Conservation (phyloP, 176 grass and related monocot species). For the Zea luxurians region DNA sequence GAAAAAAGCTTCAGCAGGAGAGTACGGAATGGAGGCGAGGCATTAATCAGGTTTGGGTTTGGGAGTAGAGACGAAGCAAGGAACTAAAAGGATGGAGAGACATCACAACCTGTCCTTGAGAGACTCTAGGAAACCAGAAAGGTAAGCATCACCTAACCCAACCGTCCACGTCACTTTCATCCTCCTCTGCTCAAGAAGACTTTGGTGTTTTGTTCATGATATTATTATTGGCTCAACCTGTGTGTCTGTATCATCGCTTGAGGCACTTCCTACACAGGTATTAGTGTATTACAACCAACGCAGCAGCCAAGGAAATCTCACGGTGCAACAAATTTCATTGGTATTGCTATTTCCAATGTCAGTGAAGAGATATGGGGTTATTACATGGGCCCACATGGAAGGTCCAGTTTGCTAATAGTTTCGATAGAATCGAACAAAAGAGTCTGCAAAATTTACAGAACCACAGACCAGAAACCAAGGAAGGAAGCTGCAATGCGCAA, state of each 20-base stretch:
- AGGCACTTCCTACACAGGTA: constrained; percentile 4
- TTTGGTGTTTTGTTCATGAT: constrained; percentile 12
- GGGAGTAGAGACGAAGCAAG: constrained; percentile 49
- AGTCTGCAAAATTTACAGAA: background rate
- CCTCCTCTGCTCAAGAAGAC: constrained; percentile 17
- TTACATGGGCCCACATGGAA: background rate
- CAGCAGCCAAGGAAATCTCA: background rate
- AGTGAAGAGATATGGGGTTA: background rate
- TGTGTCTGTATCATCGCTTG: background rate
- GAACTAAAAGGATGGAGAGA: constrained; percentile 41
- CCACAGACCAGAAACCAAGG: background rate
- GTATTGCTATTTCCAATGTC: background rate
- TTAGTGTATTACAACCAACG: background rate
- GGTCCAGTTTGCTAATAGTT: constrained; percentile 3
- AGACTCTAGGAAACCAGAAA: constrained; percentile 33
- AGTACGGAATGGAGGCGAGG: constrained; percentile 27
- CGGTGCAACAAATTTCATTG: background rate
- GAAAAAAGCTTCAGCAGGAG: constrained; percentile 22
- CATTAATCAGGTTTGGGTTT: constrained; percentile 37
- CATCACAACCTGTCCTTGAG: constrained; percentile 29
- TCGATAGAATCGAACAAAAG: background rate
- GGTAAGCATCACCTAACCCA: constrained; percentile 58
- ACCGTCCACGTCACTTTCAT: constrained; percentile 1
- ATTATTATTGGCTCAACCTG: constrained; percentile 1
- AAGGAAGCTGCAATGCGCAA: background rate